phyloP scores from a whole-genome alignment of 805 yeast genomes.

The Candida maris region DNA sequence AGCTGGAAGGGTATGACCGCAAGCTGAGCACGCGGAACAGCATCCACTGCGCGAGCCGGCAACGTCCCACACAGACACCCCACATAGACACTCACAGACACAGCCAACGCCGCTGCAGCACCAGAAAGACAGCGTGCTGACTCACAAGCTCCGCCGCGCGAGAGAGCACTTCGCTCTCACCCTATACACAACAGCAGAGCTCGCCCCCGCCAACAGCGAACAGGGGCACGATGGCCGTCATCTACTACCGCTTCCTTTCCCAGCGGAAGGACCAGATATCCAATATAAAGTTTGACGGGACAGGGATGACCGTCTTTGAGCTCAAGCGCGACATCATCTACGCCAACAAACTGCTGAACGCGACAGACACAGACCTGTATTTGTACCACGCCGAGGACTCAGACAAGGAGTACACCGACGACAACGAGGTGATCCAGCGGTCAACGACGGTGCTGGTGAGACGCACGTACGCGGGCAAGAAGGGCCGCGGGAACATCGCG shows the following conservation, averaged over 20 bases:
- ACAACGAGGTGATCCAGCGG: slow-evolving; percentile 85
- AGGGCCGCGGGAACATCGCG: slow-evolving; percentile 55
- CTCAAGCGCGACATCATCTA: slow-evolving; percentile 84
- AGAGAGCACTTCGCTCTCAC: no score
- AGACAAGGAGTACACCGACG: slow-evolving; percentile 69
- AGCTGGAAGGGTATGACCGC: no score
- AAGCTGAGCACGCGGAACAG: not conserved
- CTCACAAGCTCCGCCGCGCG: no score
- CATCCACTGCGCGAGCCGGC: no score
- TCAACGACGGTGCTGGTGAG: slow-evolving; percentile 80
- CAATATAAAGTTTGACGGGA: slow-evolving; percentile 87
- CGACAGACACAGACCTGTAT: slow-evolving; percentile 76
- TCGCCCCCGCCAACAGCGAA: no score
- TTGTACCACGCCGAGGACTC: slow-evolving; percentile 58
- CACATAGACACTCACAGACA: no score
- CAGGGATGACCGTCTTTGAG: slow-evolving; percentile 94
- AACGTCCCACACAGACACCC: no score
- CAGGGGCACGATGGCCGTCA: slow-evolving; percentile 43
- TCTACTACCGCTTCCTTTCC: slow-evolving; percentile 81
- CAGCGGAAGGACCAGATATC: slow-evolving; percentile 64
- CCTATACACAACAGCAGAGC: no score
- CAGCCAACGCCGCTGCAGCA: no score
- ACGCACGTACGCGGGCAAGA: slow-evolving; percentile 63
- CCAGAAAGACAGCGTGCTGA: no score
- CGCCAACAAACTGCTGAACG: slow-evolving; percentile 77